Evolutionary conservation across 371 early-diverging fungal genomes (phyloP), one percentile per base, ranked within the genome.

Genomic region (Mortierella sp.): DNA sequence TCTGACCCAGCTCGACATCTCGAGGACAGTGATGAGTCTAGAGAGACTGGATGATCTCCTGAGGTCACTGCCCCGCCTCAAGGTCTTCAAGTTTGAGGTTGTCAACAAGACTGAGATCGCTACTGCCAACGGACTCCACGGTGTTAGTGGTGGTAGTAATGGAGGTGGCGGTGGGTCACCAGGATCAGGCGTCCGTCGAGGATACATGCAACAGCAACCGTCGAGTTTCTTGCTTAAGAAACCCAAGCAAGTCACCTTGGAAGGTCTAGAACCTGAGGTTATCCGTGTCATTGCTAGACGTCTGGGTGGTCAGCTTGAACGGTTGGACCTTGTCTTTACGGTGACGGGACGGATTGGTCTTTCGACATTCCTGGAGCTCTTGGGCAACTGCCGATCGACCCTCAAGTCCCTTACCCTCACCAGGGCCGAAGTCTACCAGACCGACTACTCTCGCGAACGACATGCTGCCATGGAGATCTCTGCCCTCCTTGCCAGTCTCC

Each of bases 81-180:
- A 78, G 46, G 71, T 81, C 24, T 84, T 84, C 71, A 75, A 78
- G 51, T 84, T 84, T 51, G 85, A 84, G 63, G 68, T 84, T 14
- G 70, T 84, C 76, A 84, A 84, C 76, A 75, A 78, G 60, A 56
- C 49, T 32, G 76, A 75, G n/a, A 32, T 63, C n/a, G 70, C 54
- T 27, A 27, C 74, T 8, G 54, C 72, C 12, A 51, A 68, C 4
- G 27, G 51, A 0, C 51, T 63, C 18, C 71, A 72, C n/a, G 71
- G 74, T 35, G 68, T 44, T 49, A n/a, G 60, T 0, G 51, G 54
- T 18, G 38, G 63, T 7, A 35, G 63, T 63, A 29, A 63, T 35
- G 63, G 35, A 63, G 63, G 63, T 6, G 63, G 63, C 12, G 63
- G 63, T 14, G 63, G 63, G 35, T 63, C 35, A 63, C 35, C 6